These are phyloP conservation scores for Echinosophora koreensis DNA, from an alignment of 306 rosid species.

Conservation along the genomic window DNA sequence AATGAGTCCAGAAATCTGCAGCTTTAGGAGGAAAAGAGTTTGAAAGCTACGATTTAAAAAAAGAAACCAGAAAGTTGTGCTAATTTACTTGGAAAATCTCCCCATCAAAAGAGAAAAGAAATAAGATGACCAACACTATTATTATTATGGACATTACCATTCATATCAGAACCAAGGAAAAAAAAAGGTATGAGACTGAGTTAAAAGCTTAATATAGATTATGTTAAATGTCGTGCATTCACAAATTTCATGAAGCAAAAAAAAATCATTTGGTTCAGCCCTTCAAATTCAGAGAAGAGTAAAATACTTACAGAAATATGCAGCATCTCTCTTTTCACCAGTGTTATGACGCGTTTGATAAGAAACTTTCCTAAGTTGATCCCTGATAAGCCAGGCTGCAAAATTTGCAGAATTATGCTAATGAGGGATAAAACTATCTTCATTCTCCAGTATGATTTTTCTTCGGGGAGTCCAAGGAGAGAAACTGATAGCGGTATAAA, in stretches of 20 bases:
- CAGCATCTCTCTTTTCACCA: conserved; percentile 92
- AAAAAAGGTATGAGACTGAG: not conserved
- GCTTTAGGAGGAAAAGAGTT: conserved; percentile 33
- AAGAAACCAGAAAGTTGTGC: conserved; percentile 36
- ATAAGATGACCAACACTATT: conserved; percentile 24
- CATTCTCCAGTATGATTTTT: not conserved
- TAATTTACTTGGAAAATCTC: conserved; percentile 20
- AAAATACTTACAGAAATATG: conserved; percentile 79
- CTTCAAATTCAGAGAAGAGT: conserved; percentile 35
- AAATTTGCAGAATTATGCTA: conserved; percentile 41
- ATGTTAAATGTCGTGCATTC: conserved; percentile 2
- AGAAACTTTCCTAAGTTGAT: conserved; percentile 94
- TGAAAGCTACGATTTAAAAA: conserved; percentile 26
- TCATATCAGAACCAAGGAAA: conserved; percentile 22
- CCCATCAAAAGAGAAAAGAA: conserved; percentile 25
- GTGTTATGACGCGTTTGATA: conserved; percentile 85
- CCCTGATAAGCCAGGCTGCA: conserved; percentile 95
- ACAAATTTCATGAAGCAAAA: conserved; percentile 38
- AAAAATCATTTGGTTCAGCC: conserved; percentile 21
- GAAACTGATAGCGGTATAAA: conserved; percentile 18
- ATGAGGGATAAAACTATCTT: conserved; percentile 40
- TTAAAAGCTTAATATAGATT: conserved; percentile 2
- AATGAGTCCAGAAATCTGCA: conserved; percentile 21
- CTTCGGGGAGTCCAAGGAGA: conserved; percentile 23
- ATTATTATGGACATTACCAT: conserved; percentile 31